Evolutionary conservation across 1,139 yeast species (phyloP).

Genomic region (Yamadazyma songkhlaensis): DNA sequence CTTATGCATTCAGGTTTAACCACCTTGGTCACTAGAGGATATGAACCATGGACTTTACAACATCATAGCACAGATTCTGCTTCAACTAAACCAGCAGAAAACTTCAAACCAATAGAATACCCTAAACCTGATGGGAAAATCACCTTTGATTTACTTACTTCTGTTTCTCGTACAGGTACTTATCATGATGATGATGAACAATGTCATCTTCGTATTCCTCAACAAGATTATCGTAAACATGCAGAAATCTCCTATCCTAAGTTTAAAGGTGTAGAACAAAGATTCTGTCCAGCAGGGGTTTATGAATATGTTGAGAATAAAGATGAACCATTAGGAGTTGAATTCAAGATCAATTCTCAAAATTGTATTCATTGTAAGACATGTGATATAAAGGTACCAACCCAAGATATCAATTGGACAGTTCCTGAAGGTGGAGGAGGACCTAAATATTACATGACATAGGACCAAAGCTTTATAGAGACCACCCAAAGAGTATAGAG

Average conservation of each 20-base stretch:
- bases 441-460: constrained; percentile 86
- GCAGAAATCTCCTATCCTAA: constrained; percentile 67
- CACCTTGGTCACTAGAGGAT: constrained; percentile 72
- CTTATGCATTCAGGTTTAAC: constrained; percentile 82
- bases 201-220: constrained; percentile 79
- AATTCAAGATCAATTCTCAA: constrained; percentile 90
- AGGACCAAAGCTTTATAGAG: constrained; percentile 8
- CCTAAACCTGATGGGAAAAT: constrained; percentile 92
- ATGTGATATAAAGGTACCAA: constrained; percentile 94
- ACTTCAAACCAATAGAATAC: constrained; percentile 71
- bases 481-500: too few relatives aligned
- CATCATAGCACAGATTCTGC: constrained; percentile 72
- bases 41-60: constrained; percentile 82
- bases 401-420: constrained; percentile 91
- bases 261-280: constrained; percentile 80
- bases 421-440: constrained; percentile 99
- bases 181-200: constrained; percentile 93
- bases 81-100: constrained; percentile 63
- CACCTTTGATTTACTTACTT: constrained; percentile 86
- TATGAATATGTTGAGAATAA: constrained; percentile 85
- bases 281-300: constrained; percentile 98
- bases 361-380: constrained; percentile 98
- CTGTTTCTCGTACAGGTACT: constrained; percentile 94
- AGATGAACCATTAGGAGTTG: constrained; percentile 57
- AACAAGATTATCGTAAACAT: constrained; percentile 68